These are phyloP conservation scores for Rosa rugosa DNA, from an alignment of 306 rosid genomes.

Conservation along the genomic window DNA sequence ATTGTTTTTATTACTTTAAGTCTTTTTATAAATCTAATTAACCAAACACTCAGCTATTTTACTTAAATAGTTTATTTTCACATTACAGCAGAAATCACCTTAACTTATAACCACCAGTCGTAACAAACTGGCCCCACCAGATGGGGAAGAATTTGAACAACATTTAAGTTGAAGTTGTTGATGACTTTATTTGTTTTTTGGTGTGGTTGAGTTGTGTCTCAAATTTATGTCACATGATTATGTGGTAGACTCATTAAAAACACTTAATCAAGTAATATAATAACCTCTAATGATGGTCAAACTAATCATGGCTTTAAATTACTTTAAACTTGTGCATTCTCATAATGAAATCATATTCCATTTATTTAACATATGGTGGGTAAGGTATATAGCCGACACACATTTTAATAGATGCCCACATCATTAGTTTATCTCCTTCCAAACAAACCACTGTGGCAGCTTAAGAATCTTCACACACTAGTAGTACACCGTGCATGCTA, in stretches of 20 bases:
- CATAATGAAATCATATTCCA: slow-evolving; percentile 4
- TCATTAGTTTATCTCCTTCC: slow-evolving; percentile 32
- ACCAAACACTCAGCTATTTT: no score
- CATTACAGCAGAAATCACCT: no score
- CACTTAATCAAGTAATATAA: slow-evolving; percentile 18
- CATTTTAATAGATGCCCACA: slow-evolving; percentile 46
- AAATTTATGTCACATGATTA: background rate
- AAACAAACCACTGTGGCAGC: slow-evolving; percentile 17
- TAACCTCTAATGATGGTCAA: slow-evolving; percentile 44
- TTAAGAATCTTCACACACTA: slow-evolving; percentile 32
- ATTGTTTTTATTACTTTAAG: no score
- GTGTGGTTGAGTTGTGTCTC: background rate
- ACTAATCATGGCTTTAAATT: slow-evolving; percentile 40
- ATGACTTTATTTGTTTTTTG: background rate
- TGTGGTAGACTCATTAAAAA: background rate
- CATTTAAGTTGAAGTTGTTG: background rate
- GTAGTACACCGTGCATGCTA: slow-evolving; percentile 27
- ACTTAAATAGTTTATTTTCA: no score
- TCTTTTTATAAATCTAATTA: no score
- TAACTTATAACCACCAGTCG: no score
- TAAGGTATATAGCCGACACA: slow-evolving; percentile 50
- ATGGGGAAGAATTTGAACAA: slow-evolving; percentile 7
- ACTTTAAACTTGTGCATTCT: slow-evolving; percentile 37
- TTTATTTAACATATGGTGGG: slow-evolving; percentile 42
- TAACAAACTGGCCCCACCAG: no score